Evolutionary conservation across 495 filamentous ascomycete genomes (phyloP), one percentile per base, ranked within the genome.

Genomic region (Neurospora sp.): DNA sequence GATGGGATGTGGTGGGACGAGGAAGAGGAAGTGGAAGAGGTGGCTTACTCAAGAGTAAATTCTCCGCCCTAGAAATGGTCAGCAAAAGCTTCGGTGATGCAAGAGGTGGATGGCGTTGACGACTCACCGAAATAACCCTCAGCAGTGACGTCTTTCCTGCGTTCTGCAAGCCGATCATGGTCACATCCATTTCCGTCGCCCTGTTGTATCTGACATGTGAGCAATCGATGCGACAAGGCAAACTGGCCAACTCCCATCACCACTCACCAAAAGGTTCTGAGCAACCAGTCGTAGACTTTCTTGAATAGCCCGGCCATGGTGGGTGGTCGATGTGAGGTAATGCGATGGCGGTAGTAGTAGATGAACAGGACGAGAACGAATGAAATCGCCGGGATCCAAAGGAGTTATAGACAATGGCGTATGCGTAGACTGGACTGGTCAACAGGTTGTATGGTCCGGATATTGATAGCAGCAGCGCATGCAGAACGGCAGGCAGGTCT

Each of bases 131-230:
- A 74, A 99, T 85, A 73, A 99, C 96, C 71, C 95, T 89, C 81
- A 98, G 86, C 80, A 99, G 83, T 40, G 95, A 98, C 69, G 96
- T 98, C 84, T 99, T 99, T 74, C 96, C 96, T 71, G 96, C 96
- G 85, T 99, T 99, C 81, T 99, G 96, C 81, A 99, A 85, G 34
- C 96, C 96, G 85, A 99, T 96, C 93, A 99, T 97, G 74, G 96
- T 99, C 82, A 99, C 93, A 82, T 99, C 95, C 93, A 99, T 97
- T 87, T 99, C 96, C 45, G 93, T 97, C 73, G 94, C 93, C 96
- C 96, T 99, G 70, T 72, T 71, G 54, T 36, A 77, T 69, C 71
- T 39, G 36, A 48, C 24, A n/a, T 69, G 43, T 24, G n/a, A 34
- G 3, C 1, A 70, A 34, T 31, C 48, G 69, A 69, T 34, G 73